Base-by-base conservation (phyloP, 176 grass and related monocot species). In the Phyllostachys edulis region DNA sequence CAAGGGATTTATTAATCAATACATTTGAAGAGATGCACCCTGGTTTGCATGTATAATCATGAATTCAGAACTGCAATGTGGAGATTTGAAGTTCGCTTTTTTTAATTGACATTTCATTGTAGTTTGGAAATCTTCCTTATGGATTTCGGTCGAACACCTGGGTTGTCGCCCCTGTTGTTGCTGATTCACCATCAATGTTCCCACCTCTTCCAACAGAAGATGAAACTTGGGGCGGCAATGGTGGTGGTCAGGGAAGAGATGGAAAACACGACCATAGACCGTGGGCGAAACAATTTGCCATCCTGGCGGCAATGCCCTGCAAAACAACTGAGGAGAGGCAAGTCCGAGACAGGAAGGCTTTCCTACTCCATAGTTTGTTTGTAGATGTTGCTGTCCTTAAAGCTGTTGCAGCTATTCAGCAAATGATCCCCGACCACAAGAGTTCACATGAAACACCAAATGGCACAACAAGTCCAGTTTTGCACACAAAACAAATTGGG, bases 121-220 rank as follows among this genome's bases (percentile, higher is more conserved):
- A 98, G 96, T 98, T 98, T 90, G 96, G 96, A 78, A 98, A 98
- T 86, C 96, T 98, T 67, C 96, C 96, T 62, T 98, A 98, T 61
- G 96, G 93, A 69, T 98, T 95, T 77, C 90, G 96, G 88, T 92
- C 96, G 90, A 98, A 98, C 85, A 98, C 96, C 76, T 98, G 96
- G 96, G 87, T 98, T 20, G 88, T 92, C 79, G 89, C 93, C 71
- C 93, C 96, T 29, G 75, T 90, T 74, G 87, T 87, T 71, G 85
- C 96, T 11, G 96, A 98, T 64, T 90, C 69, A 5, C 91, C 89
- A 49, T 98, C 89, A 66, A 71, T 74, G 39, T 98, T 94, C 74
- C 91, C 96, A 82, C 93, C 89, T 88, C 96, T 98, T 85, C 96
- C 96, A 27, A 88, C 80, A 16, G 96, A 98, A 89, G 93, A 98